phyloP scores from a whole-genome alignment of 352 stramenopile genomes.

The Phytophthora crassamura region DNA sequence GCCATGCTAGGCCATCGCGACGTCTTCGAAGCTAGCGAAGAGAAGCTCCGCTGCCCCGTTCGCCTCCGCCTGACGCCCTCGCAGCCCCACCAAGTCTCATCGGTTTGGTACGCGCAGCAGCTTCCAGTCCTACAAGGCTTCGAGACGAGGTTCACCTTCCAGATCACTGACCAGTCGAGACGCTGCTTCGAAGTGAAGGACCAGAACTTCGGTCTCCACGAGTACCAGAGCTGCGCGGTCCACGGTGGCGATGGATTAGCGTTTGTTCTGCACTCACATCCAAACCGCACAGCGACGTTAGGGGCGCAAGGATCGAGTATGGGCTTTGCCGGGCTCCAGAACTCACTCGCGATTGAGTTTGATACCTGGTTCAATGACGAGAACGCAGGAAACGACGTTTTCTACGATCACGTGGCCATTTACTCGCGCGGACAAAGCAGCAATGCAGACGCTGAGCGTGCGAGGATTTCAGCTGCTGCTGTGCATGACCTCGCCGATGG shows the following conservation, averaged over 20 bases:
- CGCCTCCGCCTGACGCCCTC: constrained; percentile 78
- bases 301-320: constrained; percentile 54
- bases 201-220: constrained; percentile 68
- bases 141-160: constrained; percentile 88
- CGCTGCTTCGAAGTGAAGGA: constrained; percentile 87
- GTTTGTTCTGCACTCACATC: constrained; percentile 89
- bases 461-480: constrained; percentile 66
- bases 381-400: constrained; percentile 43
- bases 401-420: constrained; percentile 80
- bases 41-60: constrained; percentile 59
- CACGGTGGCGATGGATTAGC: constrained; percentile 92
- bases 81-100: constrained; percentile 68
- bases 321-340: constrained; percentile 81
- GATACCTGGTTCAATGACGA: constrained; percentile 89
- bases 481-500: constrained; percentile 86
- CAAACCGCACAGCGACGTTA: constrained; percentile 65
- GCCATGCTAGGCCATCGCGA: constrained; percentile 78
- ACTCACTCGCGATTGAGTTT: constrained; percentile 92
- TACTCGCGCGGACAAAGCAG: constrained; percentile 51
- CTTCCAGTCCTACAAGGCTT: constrained; percentile 87
- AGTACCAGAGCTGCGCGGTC: constrained; percentile 86
- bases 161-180: constrained; percentile 87
- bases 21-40: constrained; percentile 48
- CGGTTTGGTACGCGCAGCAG: constrained; percentile 67
- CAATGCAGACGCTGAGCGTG: constrained; percentile 52